phyloP scores from a whole-genome alignment of 1,284 basidiomycete species.

The Spongiforma sp. region DNA sequence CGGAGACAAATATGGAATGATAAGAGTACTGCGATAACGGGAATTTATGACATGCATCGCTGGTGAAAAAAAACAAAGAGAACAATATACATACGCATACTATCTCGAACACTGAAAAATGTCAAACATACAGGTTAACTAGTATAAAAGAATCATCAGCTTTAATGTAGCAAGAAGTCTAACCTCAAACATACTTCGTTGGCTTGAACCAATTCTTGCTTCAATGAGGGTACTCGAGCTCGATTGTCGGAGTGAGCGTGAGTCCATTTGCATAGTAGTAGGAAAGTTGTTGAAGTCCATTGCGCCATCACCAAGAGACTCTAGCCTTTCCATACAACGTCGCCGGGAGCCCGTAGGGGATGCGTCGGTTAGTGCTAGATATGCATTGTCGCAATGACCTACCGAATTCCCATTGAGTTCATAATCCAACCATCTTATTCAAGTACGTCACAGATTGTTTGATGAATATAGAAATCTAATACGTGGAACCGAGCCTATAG shows the following conservation, averaged over 20 bases:
- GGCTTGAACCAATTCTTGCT: neutral
- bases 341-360: neutral
- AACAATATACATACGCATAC: too few species aligned
- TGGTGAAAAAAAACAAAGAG: too few species aligned
- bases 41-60: too few species aligned
- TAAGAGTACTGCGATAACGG: too few species aligned
- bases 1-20: too few species aligned
- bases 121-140: too few species aligned
- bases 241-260: neutral
- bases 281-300: neutral
- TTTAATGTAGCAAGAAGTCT: neutral
- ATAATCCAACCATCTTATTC: neutral
- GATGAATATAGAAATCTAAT: neutral
- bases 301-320: neutral
- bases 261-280: conserved; percentile 4
- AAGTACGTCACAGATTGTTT: conserved; percentile 5
- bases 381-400: neutral
- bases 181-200: neutral
- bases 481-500: conserved; percentile 4
- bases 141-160: too few species aligned
- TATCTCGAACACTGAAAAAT: too few species aligned
- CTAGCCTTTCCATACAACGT: neutral
- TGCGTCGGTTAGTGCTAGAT: neutral
- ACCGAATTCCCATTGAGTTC: conserved; percentile 3
- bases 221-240: neutral